Evolutionary conservation across 2,329 filamentous ascomycete genomes (phyloP).

Genomic region (Penicillium sp.): DNA sequence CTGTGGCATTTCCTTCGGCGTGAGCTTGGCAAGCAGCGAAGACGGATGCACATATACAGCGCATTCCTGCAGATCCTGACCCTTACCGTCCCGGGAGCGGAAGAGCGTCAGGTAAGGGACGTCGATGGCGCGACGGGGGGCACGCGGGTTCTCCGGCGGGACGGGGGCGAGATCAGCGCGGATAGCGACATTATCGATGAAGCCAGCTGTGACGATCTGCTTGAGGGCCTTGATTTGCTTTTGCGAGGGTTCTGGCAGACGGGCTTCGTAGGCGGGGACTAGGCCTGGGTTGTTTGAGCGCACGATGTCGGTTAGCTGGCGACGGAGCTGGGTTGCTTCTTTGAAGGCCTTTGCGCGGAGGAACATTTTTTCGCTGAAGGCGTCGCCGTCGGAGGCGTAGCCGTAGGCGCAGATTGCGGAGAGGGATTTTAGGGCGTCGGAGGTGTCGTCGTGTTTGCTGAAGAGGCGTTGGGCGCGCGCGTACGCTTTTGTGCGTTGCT

Average conservation of each 20-base stretch:
- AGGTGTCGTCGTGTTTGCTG: slow-evolving; percentile 73
- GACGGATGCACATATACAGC: slow-evolving; percentile 86
- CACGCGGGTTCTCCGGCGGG: slow-evolving; percentile 64
- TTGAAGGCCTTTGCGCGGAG: slow-evolving; percentile 81
- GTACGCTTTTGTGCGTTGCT: slow-evolving; percentile 61
- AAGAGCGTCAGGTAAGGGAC: slow-evolving; percentile 87
- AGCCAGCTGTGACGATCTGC: slow-evolving; percentile 87
- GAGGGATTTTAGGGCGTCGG: slow-evolving; percentile 86
- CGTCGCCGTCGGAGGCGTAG: slow-evolving; percentile 62
- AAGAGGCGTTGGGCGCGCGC: slow-evolving; percentile 76
- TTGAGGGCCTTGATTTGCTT: slow-evolving; percentile 77
- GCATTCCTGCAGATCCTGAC: slow-evolving; percentile 53
- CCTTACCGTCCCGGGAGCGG: slow-evolving; percentile 54
- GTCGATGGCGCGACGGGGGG: slow-evolving; percentile 81
- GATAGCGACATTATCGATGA: slow-evolving; percentile 91
- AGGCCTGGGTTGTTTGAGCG: slow-evolving; percentile 64
- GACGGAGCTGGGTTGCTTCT: slow-evolving; percentile 78
- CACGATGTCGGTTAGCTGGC: slow-evolving; percentile 78
- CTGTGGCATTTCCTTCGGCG: slow-evolving; percentile 71
- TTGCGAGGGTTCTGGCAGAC: slow-evolving; percentile 60
- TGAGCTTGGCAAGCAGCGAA: slow-evolving; percentile 71
- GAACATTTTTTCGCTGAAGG: slow-evolving; percentile 80
- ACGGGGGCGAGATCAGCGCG: slow-evolving; percentile 79
- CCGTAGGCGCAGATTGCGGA: slow-evolving; percentile 86
- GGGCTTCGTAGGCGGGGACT: slow-evolving; percentile 39